phyloP scores from a whole-genome alignment of 768 basidiomycete species.

The Leccinum subgranulosum region DNA sequence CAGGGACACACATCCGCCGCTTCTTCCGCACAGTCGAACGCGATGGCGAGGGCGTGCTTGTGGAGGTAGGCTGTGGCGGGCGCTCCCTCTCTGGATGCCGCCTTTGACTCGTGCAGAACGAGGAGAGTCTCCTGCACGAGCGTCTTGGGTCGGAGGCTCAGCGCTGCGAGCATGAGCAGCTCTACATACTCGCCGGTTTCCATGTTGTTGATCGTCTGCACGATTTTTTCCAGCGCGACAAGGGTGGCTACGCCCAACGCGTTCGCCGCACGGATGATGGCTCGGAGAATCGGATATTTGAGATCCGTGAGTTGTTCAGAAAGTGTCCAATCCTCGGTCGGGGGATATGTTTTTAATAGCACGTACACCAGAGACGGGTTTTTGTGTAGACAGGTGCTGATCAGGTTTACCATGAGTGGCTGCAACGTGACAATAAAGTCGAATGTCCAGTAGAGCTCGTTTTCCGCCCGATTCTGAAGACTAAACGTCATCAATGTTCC shows the following conservation, averaged over 20 bases:
- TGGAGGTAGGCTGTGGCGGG: slow-evolving; percentile 43
- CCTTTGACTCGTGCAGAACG: slow-evolving; percentile 51
- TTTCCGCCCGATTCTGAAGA: slow-evolving; percentile 50
- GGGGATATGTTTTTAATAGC: slow-evolving; percentile 47
- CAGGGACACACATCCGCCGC: slow-evolving; percentile 67
- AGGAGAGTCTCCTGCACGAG: slow-evolving; percentile 60
- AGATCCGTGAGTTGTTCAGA: slow-evolving; percentile 26
- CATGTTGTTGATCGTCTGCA: slow-evolving; percentile 41
- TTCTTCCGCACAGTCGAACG: slow-evolving; percentile 64
- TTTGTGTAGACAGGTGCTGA: slow-evolving; percentile 43
- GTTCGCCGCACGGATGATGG: slow-evolving; percentile 55
- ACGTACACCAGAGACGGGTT: slow-evolving; percentile 55
- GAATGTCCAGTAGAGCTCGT: slow-evolving; percentile 53
- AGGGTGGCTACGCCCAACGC: slow-evolving; percentile 51
- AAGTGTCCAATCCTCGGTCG: slow-evolving; percentile 36
- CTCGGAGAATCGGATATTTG: slow-evolving; percentile 39
- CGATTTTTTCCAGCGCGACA: slow-evolving; percentile 56
- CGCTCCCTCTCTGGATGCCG: slow-evolving; percentile 17
- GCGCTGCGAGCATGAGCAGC: slow-evolving; percentile 47
- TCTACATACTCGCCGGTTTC: slow-evolving; percentile 45
- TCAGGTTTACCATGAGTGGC: slow-evolving; percentile 28
- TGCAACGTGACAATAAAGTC: slow-evolving; percentile 30
- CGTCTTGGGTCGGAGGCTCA: slow-evolving; percentile 49
- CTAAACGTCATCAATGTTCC: slow-evolving; percentile 21
- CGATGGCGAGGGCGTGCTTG: slow-evolving; percentile 53